These are phyloP conservation scores for Aegilops longissima DNA, from an alignment of 176 grass and related monocot species.

Conservation along the genomic window DNA sequence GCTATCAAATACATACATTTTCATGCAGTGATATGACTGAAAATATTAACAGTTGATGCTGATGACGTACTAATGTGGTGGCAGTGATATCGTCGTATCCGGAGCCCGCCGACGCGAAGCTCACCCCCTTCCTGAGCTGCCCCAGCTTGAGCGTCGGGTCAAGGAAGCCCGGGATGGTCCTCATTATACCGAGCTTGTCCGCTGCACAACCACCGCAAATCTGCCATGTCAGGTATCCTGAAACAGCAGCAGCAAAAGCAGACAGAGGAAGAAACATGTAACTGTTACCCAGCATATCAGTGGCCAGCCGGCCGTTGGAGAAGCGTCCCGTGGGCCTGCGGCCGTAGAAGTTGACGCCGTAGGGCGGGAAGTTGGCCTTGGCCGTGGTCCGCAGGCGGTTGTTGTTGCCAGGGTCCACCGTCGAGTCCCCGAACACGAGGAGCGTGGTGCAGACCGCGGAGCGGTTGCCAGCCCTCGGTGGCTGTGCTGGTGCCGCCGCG, in stretches of 20 bases:
- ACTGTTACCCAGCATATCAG: conserved; percentile 54
- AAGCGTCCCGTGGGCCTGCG: conserved; percentile 55
- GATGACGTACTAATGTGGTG: conserved; percentile 46
- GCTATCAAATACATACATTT: not conserved
- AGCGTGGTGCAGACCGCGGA: conserved; percentile 26
- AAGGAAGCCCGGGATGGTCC: conserved; percentile 58
- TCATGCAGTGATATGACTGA: not conserved
- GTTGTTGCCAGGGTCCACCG: conserved; percentile 78
- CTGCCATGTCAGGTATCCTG: not conserved
- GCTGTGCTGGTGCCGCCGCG: not conserved
- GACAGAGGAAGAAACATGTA: not conserved
- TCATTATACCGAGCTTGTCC: conserved; percentile 46
- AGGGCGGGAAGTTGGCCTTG: conserved; percentile 69
- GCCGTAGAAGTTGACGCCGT: conserved; percentile 53
- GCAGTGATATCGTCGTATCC: conserved; percentile 70
- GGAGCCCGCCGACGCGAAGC: conserved; percentile 68
- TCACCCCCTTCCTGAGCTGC: conserved; percentile 52
- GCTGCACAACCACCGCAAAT: conserved; percentile 31
- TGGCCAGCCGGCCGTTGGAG: conserved; percentile 54
- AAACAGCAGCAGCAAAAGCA: not conserved
- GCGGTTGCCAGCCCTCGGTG: not conserved
- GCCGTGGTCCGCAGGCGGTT: conserved; percentile 52
- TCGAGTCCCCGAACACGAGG: conserved; percentile 68
- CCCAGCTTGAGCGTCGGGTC: conserved; percentile 40
- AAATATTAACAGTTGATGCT: not conserved